These are phyloP conservation scores for Piloderma croceum DNA, from an alignment of 768 basidiomycete genomes.

Conservation along the genomic window DNA sequence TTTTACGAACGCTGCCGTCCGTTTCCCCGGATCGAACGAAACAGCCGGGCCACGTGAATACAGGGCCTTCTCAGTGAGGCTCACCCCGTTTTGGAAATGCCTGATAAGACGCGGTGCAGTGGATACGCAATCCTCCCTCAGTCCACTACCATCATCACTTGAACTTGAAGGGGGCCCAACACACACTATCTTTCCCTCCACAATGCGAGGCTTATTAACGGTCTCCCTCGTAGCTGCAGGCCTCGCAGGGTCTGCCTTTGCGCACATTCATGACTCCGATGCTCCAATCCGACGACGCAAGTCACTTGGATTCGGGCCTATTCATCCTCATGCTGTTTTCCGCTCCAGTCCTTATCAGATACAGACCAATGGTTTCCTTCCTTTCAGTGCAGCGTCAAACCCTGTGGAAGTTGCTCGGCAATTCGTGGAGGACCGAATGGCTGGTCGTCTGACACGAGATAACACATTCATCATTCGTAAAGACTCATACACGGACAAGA, in stretches of 20 bases:
- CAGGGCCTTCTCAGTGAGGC: no score
- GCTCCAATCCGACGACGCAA: constrained; percentile 52
- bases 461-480: constrained; percentile 56
- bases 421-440: constrained; percentile 47
- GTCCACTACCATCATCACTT: neutral
- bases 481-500: constrained; percentile 83
- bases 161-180: neutral
- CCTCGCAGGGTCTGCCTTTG: constrained; percentile 51
- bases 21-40: no score
- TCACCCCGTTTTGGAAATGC: no score
- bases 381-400: constrained; percentile 35
- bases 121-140: no score
- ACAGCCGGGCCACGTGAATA: no score
- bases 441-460: constrained; percentile 32
- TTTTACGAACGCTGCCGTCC: no score
- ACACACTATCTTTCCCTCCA: constrained; percentile 3
- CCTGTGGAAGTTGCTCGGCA: constrained; percentile 56
- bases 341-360: constrained; percentile 44
- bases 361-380: constrained; percentile 36
- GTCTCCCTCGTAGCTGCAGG: constrained; percentile 57
- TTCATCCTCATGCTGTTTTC: constrained; percentile 68
- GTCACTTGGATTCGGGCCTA: constrained; percentile 86
- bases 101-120: no score
- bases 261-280: constrained; percentile 35
- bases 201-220: constrained; percentile 62